These are phyloP conservation scores for Rhododendron simsii DNA, from an alignment of 148 eudicot genomes.

Conservation along the genomic window DNA sequence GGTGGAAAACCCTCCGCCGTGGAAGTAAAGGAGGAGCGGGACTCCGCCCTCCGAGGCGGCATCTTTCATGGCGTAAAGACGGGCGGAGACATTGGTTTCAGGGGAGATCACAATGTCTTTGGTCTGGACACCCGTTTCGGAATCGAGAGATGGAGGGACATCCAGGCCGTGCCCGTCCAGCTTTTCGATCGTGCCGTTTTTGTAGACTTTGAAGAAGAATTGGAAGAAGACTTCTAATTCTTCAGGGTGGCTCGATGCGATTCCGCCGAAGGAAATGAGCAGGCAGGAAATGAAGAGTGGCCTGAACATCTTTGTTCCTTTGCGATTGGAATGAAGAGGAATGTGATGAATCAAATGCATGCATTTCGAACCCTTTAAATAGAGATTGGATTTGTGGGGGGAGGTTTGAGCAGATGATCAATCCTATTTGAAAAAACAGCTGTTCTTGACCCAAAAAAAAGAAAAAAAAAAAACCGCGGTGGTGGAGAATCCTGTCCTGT, in stretches of 20 bases:
- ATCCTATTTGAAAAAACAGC: neutral
- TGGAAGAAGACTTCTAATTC: neutral
- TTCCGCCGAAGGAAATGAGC: neutral
- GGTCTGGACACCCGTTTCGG: constrained; percentile 21
- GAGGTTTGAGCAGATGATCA: neutral
- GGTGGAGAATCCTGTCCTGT: too few relatives aligned
- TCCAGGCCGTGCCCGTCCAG: neutral
- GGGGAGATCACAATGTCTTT: constrained; percentile 27
- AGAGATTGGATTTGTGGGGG: neutral
- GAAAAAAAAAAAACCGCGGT: too few relatives aligned
- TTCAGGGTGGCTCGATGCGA: neutral
- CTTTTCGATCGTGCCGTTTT: constrained; percentile 31
- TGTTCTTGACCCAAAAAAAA: neutral
- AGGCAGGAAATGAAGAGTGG: neutral
- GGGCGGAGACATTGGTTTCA: constrained; percentile 19
- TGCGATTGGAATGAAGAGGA: neutral
- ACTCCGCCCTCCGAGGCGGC: neutral
- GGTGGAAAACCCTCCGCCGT: constrained; percentile 50
- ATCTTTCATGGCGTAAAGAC: constrained; percentile 32
- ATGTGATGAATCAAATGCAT: neutral
- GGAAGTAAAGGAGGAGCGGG: constrained; percentile 55
- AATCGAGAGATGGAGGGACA: constrained; percentile 14
- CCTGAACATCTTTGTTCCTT: neutral
- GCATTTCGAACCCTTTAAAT: neutral
- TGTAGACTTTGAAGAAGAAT: constrained; percentile 10